Evolutionary conservation across 2,329 filamentous ascomycete species (phyloP).

Genomic region (Tympanopsis confertula): DNA sequence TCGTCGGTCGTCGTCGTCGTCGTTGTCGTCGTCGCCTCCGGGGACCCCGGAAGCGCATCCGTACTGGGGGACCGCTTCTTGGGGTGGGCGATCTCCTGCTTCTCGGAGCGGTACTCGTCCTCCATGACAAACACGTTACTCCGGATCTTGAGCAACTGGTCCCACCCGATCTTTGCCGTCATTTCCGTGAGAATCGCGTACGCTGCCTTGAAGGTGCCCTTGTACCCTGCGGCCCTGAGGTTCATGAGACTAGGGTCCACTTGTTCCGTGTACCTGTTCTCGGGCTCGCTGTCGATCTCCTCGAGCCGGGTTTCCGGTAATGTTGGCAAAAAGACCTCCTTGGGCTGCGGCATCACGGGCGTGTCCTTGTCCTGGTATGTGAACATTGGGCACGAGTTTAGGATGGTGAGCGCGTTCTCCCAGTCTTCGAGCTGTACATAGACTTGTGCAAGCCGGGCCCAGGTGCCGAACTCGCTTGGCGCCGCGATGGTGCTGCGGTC

Average conservation of each 20-base stretch:
- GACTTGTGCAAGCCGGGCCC: slow-evolving; percentile 85
- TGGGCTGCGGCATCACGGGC: slow-evolving; percentile 85
- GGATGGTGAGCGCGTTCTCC: slow-evolving; percentile 85
- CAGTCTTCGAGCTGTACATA: slow-evolving; percentile 92
- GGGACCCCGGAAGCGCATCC: no score
- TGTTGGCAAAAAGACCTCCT: slow-evolving; percentile 75
- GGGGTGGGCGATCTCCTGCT: slow-evolving; percentile 44
- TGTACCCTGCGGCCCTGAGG: slow-evolving; percentile 78
- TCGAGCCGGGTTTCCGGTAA: slow-evolving; percentile 82
- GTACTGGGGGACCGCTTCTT: slow-evolving; percentile 25
- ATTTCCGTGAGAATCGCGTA: slow-evolving; percentile 92
- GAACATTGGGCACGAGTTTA: slow-evolving; percentile 99
- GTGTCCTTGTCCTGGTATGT: slow-evolving; percentile 98
- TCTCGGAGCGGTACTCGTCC: slow-evolving; percentile 90
- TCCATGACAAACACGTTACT: slow-evolving; percentile 99
- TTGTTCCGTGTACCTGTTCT: slow-evolving; percentile 39
- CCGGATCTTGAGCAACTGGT: slow-evolving; percentile 83
- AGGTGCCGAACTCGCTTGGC: slow-evolving; percentile 92
- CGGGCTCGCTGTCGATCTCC: slow-evolving; percentile 60
- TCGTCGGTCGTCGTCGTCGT: no score
- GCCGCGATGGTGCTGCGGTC: slow-evolving; percentile 91
- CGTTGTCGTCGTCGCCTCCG: no score
- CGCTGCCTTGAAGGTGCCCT: slow-evolving; percentile 89
- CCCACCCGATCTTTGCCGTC: slow-evolving; percentile 94
- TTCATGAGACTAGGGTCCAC: slow-evolving; percentile 79